Percentiles rank a stretch among this genome's conserved stretches.
These are phyloP conservation scores for Fusarium goolgardi DNA, from an alignment of 2,329 filamentous ascomycete species.

Conservation along the genomic window DNA sequence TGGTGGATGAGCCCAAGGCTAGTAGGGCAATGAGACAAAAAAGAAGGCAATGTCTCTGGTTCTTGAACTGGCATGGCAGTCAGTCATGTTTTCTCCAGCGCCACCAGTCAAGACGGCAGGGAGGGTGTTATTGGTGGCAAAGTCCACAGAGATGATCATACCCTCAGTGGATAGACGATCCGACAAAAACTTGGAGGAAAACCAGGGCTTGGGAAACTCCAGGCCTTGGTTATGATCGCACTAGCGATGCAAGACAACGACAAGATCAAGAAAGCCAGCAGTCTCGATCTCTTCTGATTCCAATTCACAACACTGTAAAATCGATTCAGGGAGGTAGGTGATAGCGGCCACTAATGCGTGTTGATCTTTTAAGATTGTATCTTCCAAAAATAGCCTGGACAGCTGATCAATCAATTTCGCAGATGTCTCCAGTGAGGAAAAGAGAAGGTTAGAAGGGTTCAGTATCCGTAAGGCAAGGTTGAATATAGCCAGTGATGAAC, in stretches of 20 bases:
- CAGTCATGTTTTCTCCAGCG: conserved; percentile 20
- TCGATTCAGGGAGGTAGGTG: conserved; percentile 14
- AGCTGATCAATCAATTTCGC: conserved; percentile 33
- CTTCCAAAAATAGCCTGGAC: conserved; percentile 36
- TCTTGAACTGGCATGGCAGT: conserved; percentile 29
- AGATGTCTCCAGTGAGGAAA: not conserved
- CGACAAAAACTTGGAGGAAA: conserved; percentile 8
- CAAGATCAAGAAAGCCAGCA: conserved; percentile 5
- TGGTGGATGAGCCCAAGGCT: not conserved
- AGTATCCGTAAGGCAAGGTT: conserved; percentile 16
- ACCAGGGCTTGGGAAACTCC: not conserved
- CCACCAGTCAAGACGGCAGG: conserved; percentile 26
- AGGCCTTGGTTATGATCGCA: conserved; percentile 19
- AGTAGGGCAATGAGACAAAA: conserved; percentile 34
- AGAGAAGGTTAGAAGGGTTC: not conserved
- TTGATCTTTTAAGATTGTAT: conserved; percentile 38
- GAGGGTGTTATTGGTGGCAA: conserved; percentile 28
- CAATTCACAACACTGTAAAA: not conserved
- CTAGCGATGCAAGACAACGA: conserved; percentile 15
- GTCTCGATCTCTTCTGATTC: conserved; percentile 11
- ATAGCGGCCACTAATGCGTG: conserved; percentile 19
- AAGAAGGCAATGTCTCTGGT: conserved; percentile 14
- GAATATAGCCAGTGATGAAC: conserved; percentile 17
- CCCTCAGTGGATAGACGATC: conserved; percentile 10
- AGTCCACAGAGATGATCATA: conserved; percentile 21